A percentile compares a stretch with the other conserved stretches of the same genome.
These are phyloP conservation scores for Metschnikowia henanensis DNA, from an alignment of 805 yeast genomes.

Conservation along the genomic window DNA sequence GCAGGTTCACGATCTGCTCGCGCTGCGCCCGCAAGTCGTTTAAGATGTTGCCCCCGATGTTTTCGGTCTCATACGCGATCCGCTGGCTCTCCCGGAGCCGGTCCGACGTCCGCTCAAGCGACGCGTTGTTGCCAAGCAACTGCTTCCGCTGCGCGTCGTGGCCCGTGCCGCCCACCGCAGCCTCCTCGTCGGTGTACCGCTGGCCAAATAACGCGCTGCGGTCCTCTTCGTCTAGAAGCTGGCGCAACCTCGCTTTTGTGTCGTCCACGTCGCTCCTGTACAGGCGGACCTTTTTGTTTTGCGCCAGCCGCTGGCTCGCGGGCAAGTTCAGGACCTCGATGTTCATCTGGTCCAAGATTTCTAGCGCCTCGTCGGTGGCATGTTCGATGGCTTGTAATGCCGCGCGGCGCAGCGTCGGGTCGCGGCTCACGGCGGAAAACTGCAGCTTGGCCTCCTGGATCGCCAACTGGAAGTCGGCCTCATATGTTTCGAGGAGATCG, in stretches of 20 bases:
- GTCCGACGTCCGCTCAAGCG: constrained; percentile 80
- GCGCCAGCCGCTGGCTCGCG: constrained; percentile 66
- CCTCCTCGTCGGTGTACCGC: constrained; percentile 37
- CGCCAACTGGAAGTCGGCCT: constrained; percentile 70
- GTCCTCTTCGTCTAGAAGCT: constrained; percentile 67
- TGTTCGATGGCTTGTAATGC: constrained; percentile 61
- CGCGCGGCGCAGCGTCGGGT: constrained; percentile 52
- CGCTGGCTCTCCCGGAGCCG: constrained; percentile 86
- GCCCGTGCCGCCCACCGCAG: constrained; percentile 18
- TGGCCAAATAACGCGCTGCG: constrained; percentile 69
- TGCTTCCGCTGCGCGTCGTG: constrained; percentile 76
- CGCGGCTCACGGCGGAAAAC: constrained; percentile 52
- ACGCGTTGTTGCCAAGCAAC: constrained; percentile 71
- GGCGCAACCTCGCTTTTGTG: constrained; percentile 54
- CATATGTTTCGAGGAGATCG: constrained; percentile 62
- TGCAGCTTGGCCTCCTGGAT: constrained; percentile 69
- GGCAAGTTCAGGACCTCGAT: constrained; percentile 85
- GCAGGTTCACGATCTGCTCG: constrained; percentile 84
- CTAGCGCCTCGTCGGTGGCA: constrained; percentile 77
- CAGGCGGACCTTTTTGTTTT: constrained; percentile 74
- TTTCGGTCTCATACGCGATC: constrained; percentile 89
- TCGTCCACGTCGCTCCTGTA: constrained; percentile 60
- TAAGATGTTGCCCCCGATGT: constrained; percentile 86
- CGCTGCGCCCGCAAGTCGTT: constrained; percentile 89
- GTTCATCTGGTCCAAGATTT: constrained; percentile 81